These are phyloP conservation scores for Thraustochytrium sp. DNA, from an alignment of 352 stramenopile species.

Conservation along the genomic window DNA sequence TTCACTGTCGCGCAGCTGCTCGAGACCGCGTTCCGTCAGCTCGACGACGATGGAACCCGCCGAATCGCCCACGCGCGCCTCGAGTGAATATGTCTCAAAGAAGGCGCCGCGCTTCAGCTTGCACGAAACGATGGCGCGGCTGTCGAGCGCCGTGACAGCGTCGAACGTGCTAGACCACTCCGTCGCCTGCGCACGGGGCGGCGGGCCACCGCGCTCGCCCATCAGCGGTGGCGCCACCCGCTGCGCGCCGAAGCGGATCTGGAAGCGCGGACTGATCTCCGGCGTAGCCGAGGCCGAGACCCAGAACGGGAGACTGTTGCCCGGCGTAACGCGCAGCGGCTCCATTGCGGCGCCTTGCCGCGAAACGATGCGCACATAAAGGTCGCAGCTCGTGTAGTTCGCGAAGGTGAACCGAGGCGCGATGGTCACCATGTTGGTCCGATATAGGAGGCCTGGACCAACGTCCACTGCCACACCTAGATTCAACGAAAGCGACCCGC, in stretches of 20 bases:
- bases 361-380: not conserved
- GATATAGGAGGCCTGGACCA: constrained; percentile 13
- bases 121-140: not conserved
- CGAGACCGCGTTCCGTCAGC: not conserved
- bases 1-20: constrained; percentile 1
- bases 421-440: constrained; percentile 28
- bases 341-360: not conserved
- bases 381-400: constrained; percentile 40
- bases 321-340: not conserved
- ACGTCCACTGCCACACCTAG: constrained; percentile 19
- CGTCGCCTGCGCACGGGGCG: not conserved
- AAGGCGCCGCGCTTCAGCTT: not conserved
- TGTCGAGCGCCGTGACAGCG: not conserved
- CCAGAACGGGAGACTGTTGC: constrained; percentile 7
- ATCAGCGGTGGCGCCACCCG: not conserved
- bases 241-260: constrained; percentile 10
- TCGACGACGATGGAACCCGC: constrained; percentile 21
- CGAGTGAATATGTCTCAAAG: not conserved
- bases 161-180: constrained; percentile 9
- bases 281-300: not conserved
- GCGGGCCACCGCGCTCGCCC: not conserved
- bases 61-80: constrained; percentile 5
- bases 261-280: not conserved
- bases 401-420: constrained; percentile 16
- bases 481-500: not conserved